Percentiles rank a stretch among this genome's conserved stretches.
These are phyloP conservation scores for Pyracantha coccinea DNA, from an alignment of 331 rosid genomes.

Conservation along the genomic window DNA sequence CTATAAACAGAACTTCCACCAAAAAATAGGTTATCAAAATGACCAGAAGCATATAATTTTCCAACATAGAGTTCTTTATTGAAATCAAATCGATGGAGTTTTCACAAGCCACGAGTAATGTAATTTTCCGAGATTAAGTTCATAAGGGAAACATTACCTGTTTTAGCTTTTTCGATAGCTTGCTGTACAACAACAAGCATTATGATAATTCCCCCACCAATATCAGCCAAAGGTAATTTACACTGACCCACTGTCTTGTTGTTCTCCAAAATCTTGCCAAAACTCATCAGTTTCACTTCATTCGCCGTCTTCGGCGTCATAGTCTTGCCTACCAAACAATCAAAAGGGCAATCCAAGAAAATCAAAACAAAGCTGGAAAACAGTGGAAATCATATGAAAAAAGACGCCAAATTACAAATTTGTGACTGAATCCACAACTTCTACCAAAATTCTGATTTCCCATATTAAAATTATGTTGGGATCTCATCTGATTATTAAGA, in stretches of 20 bases:
- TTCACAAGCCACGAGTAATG: neutral
- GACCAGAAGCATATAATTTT: neutral
- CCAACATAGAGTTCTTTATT: neutral
- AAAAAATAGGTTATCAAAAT: neutral
- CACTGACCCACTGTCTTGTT: constrained; percentile 96
- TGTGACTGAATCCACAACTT: neutral
- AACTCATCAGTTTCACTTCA: constrained; percentile 90
- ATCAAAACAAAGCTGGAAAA: neutral
- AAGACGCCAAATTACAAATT: neutral
- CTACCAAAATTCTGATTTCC: neutral
- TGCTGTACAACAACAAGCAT: constrained; percentile 99
- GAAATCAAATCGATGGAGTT: neutral
- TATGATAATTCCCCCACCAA: constrained; percentile 56
- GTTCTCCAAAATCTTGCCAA: constrained; percentile 97
- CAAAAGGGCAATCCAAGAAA: neutral
- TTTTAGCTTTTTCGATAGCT: constrained; percentile 66
- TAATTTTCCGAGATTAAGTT: neutral
- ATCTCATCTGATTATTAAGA: neutral
- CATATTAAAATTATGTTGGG: neutral
- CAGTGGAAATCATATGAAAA: neutral
- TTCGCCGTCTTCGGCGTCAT: constrained; percentile 78
- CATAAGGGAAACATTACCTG: constrained; percentile 43
- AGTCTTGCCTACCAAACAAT: constrained; percentile 60
- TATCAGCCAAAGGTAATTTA: constrained; percentile 78
- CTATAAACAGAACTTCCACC: neutral